Conservation (phyloP, 75 land plant species). For the Selaginella moellendorffii region DNA sequence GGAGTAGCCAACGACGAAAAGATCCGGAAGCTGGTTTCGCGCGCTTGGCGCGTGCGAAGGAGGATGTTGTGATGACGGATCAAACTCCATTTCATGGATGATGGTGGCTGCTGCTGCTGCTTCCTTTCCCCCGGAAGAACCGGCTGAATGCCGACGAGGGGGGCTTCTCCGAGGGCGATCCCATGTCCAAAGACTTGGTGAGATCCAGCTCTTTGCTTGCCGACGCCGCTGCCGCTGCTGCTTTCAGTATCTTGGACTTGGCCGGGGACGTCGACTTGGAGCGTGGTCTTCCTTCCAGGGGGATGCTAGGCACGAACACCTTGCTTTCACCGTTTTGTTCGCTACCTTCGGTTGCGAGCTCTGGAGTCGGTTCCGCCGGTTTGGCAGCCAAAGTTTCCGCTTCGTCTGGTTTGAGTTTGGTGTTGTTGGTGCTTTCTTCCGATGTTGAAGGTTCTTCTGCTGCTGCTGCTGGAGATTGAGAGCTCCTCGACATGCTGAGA, state of each 20-base stretch:
- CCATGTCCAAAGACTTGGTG: too few relatives aligned
- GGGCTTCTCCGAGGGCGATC: not conserved
- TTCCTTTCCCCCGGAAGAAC: not conserved
- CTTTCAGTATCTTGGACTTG: not conserved
- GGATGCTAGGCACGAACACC: not conserved
- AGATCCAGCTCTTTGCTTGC: not conserved
- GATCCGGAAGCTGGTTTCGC: too few relatives aligned
- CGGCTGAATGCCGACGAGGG: not conserved
- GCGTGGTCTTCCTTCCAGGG: not conserved
- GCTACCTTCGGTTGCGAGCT: not conserved
- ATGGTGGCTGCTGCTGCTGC: conserved; percentile 1
- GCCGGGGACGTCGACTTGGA: not conserved
- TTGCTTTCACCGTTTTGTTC: not conserved
- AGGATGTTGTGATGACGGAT: too few relatives aligned
- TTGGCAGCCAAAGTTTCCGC: not conserved
- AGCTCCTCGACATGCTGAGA: not conserved
- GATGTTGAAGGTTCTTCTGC: not conserved
- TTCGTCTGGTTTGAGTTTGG: not conserved
- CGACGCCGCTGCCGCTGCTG: not conserved
- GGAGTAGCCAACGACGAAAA: too few relatives aligned
- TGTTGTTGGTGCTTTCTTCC: not conserved
- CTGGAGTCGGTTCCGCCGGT: not conserved
- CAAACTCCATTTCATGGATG: too few relatives aligned
- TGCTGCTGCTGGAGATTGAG: not conserved
- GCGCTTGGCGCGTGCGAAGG: too few relatives aligned